Evolutionary conservation across 2,329 filamentous ascomycete species (phyloP), one percentile per base, ranked within the genome.

Genomic region (Lecanoromycetidae sp.): DNA sequence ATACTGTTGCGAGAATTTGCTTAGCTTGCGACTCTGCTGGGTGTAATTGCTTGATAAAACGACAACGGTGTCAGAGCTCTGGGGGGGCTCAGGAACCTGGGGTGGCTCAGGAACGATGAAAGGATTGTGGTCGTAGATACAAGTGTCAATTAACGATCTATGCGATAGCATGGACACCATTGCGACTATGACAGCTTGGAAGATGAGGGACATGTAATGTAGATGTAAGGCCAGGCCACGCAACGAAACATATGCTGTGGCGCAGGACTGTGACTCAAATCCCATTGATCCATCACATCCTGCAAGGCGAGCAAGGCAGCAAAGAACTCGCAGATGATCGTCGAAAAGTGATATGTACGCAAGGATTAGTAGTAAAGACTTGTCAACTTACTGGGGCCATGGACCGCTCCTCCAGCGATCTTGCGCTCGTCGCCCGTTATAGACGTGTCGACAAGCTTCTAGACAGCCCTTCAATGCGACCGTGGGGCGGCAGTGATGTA

Each of bases 321-420:
- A 22, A 43, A 29, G 37, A 15, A 43, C 27, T 32, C 27, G 39
- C 39, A 22, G 5, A 29, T 19, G 27, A 43, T 32, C 39, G 39
- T 33, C 26, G 33, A 32, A 23, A 7, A 29, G 17, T 15, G 26
- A 19, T 32, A 25, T 40, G 9, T 41, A 46, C 41, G 44, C 44
- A 46, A 39, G 44, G 44, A 29, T 13, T 34, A 22, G 36, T 32
- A 33, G 35, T 13, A 30, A 32, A 23, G 35, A 34, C 9, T 40
- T 17, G n/a, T 39, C 17, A 17, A 46, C 44, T 46, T 46, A 46
- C 44, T 40, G 44, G 44, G 44, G 44, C 44, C 44, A 46, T 46
- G 20, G 19, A 13, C 19, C 29, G 36, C 27, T 13, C 20, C 9
- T n/a, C 22, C 15, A 40, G 22, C 37, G 37, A 22, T 15, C 37